Evolutionary conservation across 1,284 basidiomycete species (phyloP), one percentile per base, ranked within the genome.

Genomic region (Trametes versicolor): DNA sequence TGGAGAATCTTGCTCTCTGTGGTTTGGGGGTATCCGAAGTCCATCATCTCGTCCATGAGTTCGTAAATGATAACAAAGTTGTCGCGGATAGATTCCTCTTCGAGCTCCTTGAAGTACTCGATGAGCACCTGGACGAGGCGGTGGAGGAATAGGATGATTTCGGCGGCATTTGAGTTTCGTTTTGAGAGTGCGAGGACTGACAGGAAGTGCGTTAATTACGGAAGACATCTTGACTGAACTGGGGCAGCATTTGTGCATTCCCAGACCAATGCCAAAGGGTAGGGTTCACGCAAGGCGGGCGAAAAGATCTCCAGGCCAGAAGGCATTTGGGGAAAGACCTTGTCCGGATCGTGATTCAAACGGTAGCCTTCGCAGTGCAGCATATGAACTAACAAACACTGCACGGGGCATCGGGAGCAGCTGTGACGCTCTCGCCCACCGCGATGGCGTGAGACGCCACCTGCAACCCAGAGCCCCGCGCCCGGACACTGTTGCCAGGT

Each of bases 41-140:
- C 97, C 97, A 99, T 99, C 96, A 99, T 99, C 84, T 99, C 97
- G 76, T 99, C 98, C 81, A 99, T 87, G 57, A 99, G 87, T 77
- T 98, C 96, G 77, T 97, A 98, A 60, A 98, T 97, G 78, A 98
- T 97, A 59, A 98, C 96, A 77, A 98, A 98, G 79, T 99, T 99
- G 81, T 99, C 98, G 19, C 97, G 87, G 77, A 99, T 99, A 43
- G 95, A 97, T 82, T 99, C 98, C 75, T 99, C 98, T 79, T 99
- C 98, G 21, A 99, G 88, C 78, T 99, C 97, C 80, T 99, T 99
- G 84, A 99, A 99, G 85, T 99, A 99, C 77, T 99, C 98, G 60
- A 97, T 88, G 58, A 99, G 86, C 8, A 98, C 95, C 76, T 94
- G 87, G 0, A 85, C 87, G 52, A 99, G 85, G 58, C 97, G 91